These are phyloP conservation scores for Monotropa hypopitys DNA, from an alignment of 179 eudicot species.

Conservation along the genomic window DNA sequence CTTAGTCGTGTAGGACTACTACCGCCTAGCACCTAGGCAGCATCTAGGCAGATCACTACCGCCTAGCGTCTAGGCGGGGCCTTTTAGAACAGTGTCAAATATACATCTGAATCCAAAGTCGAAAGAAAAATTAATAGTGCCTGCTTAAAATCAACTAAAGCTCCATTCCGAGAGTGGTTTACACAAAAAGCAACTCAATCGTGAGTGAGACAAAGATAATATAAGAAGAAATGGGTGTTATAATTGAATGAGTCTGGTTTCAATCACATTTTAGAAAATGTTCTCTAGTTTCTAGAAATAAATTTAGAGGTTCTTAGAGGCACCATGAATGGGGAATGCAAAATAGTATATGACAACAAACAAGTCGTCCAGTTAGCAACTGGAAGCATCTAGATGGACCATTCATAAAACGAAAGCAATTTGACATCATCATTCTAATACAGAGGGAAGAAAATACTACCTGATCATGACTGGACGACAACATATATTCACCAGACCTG, in stretches of 20 bases:
- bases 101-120: not conserved
- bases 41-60: too few relatives aligned
- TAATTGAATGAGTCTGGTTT: not conserved
- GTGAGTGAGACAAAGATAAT: not conserved
- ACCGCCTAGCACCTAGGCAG: too few relatives aligned
- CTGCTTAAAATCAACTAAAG: not conserved
- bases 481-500: conserved; percentile 58
- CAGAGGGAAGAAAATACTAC: conserved; percentile 17
- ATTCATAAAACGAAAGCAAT: not conserved
- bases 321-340: not conserved
- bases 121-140: not conserved
- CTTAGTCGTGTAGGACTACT: too few relatives aligned
- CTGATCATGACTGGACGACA: conserved; percentile 95
- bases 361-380: not conserved
- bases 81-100: too few relatives aligned
- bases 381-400: conserved; percentile 1
- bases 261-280: not conserved
- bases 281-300: not conserved
- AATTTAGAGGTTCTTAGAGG: not conserved
- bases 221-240: not conserved
- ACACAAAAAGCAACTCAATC: not conserved
- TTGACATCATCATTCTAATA: not conserved
- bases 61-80: too few relatives aligned
- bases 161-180: not conserved
- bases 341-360: not conserved